Base-by-base conservation (phyloP, 495 filamentous ascomycete species). In the Aspergillus haitiensis region DNA sequence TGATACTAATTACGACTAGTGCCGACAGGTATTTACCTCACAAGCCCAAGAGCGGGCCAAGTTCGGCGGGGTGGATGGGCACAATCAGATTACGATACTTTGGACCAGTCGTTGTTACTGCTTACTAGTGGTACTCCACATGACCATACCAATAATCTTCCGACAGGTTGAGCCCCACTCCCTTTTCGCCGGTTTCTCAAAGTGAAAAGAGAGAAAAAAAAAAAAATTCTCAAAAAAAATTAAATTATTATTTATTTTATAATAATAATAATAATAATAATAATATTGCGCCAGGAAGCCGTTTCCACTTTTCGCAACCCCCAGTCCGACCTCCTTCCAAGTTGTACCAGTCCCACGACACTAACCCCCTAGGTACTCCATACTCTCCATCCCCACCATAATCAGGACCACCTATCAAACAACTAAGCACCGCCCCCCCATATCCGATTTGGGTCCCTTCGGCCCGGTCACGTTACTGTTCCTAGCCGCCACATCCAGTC, bases 391-490 rank as follows among this genome's bases (percentile, higher is more conserved):
- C 53, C 37, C 53, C 40, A 56, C 53, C 37, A 31, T 15, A 27
- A 11, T 27, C 42, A 47, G 44, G 44, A 18, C 53, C 42, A 36
- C 13, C 45, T 16, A 49, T 15, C 46, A 18, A 36, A 55, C 40
- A 32, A 53, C 47, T 52, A 40, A 2, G 33, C 12, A 44, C 32
- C 55, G 33, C 31, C 33, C 48, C 37, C 53, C 55, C 55, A 48
- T 55, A 53, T 52, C 59, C 52, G 52, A 58, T 55, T 58, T 9
- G 46, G 47, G 50, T 42, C 45, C 39, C 44, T 44, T 71, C 66
- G 69, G 69, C 60, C 69, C 66, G 66, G 66, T 71, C 69, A 71
- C 69, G 69, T 69, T 69, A 67, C 64, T 57, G 31, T 44, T 31
- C 16, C 57, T 58, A 35, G 55, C 58, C 55, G 55, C 59, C 53